Conservation (phyloP, 768 basidiomycete genomes). For the Tylopilus vinaceipallidus region DNA sequence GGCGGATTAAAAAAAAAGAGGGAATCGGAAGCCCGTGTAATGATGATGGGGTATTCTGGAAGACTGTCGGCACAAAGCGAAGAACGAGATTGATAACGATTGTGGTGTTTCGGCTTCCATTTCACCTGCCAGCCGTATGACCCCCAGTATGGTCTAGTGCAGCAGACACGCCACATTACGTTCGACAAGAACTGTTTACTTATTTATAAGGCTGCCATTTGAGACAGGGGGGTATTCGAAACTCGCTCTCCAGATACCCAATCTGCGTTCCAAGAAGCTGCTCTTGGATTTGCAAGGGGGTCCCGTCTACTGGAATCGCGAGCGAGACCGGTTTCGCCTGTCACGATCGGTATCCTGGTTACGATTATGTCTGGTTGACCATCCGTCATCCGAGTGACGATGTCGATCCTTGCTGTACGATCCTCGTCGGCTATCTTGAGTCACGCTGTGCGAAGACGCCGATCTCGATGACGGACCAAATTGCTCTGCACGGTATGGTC, state of each 20-base stretch:
- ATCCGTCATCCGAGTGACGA: slow-evolving; percentile 17
- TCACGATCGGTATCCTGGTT: slow-evolving; percentile 6
- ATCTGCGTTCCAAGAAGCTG: no score
- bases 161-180: not conserved
- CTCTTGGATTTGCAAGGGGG: no score
- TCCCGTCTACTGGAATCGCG: slow-evolving; percentile 3
- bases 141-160: not conserved
- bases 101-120: not conserved
- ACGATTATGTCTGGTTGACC: slow-evolving; percentile 10
- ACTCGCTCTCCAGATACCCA: no score
- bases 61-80: not conserved
- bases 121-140: not conserved
- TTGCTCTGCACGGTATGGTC: slow-evolving; percentile 19
- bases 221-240: not conserved
- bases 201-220: not conserved
- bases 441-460: slow-evolving; percentile 12
- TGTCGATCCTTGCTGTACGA: slow-evolving; percentile 15
- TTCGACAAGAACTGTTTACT: not conserved
- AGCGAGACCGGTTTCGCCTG: slow-evolving; percentile 7
- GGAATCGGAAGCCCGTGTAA: not conserved
- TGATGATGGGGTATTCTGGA: not conserved
- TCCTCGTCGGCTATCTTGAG: slow-evolving; percentile 20
- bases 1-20: no score
- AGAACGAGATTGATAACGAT: not conserved
- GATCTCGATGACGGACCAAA: slow-evolving; percentile 17